Base-by-base conservation (phyloP, 1,139 yeast species). In the Yamadazyma pseudoaaseri region DNA sequence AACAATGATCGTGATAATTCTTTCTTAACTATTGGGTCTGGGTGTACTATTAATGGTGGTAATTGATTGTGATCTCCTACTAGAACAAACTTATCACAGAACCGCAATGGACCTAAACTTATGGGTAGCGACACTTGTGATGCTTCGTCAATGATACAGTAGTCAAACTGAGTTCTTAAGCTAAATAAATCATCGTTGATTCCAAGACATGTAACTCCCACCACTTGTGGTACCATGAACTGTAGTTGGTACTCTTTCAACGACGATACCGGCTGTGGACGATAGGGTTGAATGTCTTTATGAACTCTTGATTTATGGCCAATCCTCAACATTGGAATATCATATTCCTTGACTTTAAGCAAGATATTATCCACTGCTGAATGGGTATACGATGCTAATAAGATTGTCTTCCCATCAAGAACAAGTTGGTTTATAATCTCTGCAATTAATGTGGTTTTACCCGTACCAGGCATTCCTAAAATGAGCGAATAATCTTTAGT, bases 381-480 rank as follows among this genome's bases (percentile, higher is more conserved):
- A 54, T 92, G 95, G 0, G 99, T 92, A 52, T 86, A 89, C 0
- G 96, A 86, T 0, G 97, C 77, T 31, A 94, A 60, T 27, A 92
- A 62, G 0, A 92, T 83, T 0, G 86, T 67, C 48, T 85, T 84
- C 2, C 78, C 79, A 23, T 70, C 70, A 1, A 58, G 57, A 0
- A 82, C 84, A 22, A 92, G 58, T 25, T 73, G 61, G 38, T 73
- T 68, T 29, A 90, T 82, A 11, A 92, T 55, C 30, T 82, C 81
- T 0, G 95, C 86, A 39, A 92, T 86, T 0, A 90, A 84, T 0
- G 97, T 90, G 0, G 98, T 92, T 53, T 94, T 92, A 11, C 99
- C 99, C 0, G 98, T 92, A 2, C 99, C 99, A 0, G 98, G 98
- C 98, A 94, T 92, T 1, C 99, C 99, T 37, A 90, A 62, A 21